phyloP scores from a whole-genome alignment of 1,139 yeast species.

The Candida sojae region DNA sequence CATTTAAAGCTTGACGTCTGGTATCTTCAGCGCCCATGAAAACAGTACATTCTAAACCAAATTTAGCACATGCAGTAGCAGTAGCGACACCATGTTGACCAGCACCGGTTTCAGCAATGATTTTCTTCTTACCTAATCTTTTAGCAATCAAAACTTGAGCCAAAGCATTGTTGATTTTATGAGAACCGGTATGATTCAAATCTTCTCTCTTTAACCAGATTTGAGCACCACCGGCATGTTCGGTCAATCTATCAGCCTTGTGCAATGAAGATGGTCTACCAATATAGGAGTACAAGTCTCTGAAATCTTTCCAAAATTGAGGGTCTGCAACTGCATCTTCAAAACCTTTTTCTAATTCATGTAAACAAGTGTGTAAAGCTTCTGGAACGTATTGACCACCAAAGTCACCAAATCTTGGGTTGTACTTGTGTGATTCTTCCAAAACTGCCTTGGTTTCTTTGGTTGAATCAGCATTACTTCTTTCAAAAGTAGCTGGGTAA shows the following conservation, averaged over 20 bases:
- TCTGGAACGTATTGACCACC: conserved; percentile 99
- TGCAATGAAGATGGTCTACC: conserved; percentile 96
- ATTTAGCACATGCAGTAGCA: conserved; percentile 98
- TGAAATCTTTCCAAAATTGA: conserved; percentile 89
- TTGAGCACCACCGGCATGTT: conserved; percentile 92
- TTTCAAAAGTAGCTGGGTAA: conserved; percentile 31
- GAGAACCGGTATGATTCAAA: conserved; percentile 96
- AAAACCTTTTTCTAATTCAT: conserved; percentile 85
- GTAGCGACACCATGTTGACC: conserved; percentile 99
- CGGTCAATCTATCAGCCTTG: conserved; percentile 85
- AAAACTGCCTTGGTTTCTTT: conserved; percentile 40
- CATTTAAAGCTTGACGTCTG: conserved; percentile 96
- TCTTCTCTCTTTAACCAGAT: conserved; percentile 99
- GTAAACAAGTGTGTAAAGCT: conserved; percentile 86
- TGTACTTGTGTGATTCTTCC: conserved; percentile 57
- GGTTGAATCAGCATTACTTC: conserved; percentile 20
- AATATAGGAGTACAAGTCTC: conserved; percentile 76
- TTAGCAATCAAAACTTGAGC: conserved; percentile 93
- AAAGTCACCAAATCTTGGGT: conserved; percentile 85
- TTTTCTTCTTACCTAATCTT: conserved; percentile 84
- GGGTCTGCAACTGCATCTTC: conserved; percentile 88
- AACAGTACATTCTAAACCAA: conserved; percentile 93
- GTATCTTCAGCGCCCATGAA: conserved; percentile 99
- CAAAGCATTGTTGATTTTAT: conserved; percentile 93
- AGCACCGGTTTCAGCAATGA: conserved; percentile 99